Evolutionary conservation across 306 rosid species (phyloP).

Genomic region (Glycine tomentella): DNA sequence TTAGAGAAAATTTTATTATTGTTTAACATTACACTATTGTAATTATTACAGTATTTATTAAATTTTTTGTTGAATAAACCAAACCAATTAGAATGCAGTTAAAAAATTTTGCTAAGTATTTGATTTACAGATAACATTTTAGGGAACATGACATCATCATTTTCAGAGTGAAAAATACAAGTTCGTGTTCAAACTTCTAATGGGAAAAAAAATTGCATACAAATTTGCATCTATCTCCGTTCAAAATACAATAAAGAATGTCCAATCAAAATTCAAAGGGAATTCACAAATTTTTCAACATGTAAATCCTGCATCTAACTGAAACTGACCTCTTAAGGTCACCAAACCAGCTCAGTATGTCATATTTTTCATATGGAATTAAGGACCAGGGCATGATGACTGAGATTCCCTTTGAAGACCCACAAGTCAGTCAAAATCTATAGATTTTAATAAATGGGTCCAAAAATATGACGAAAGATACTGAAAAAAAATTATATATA

Average conservation of each 20-base stretch:
- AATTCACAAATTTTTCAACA: slow-evolving; percentile 38
- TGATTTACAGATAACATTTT: background rate
- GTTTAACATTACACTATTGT: background rate
- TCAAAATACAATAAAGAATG: slow-evolving; percentile 40
- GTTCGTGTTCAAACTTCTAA: background rate
- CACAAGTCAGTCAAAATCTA: slow-evolving; percentile 45
- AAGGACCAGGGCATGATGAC: slow-evolving; percentile 56
- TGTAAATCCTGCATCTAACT: slow-evolving; percentile 57
- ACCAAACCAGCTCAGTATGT: slow-evolving; percentile 54
- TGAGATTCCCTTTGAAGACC: slow-evolving; percentile 53
- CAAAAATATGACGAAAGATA: slow-evolving; percentile 34
- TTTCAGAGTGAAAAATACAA: background rate
- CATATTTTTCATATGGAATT: slow-evolving; percentile 52
- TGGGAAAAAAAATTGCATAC: background rate
- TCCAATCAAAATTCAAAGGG: slow-evolving; percentile 65
- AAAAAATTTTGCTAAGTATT: no score
- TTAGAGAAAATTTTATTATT: background rate
- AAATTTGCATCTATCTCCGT: background rate
- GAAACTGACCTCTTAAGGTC: slow-evolving; percentile 51
- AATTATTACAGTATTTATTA: no score
- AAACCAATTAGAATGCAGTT: background rate
- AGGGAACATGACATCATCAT: background rate
- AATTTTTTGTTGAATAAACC: background rate
- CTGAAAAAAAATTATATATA: background rate
- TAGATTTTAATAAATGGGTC: slow-evolving; percentile 31